Conservation (phyloP, 176 grass and related monocot species). For the Cenchrus purpureus region DNA sequence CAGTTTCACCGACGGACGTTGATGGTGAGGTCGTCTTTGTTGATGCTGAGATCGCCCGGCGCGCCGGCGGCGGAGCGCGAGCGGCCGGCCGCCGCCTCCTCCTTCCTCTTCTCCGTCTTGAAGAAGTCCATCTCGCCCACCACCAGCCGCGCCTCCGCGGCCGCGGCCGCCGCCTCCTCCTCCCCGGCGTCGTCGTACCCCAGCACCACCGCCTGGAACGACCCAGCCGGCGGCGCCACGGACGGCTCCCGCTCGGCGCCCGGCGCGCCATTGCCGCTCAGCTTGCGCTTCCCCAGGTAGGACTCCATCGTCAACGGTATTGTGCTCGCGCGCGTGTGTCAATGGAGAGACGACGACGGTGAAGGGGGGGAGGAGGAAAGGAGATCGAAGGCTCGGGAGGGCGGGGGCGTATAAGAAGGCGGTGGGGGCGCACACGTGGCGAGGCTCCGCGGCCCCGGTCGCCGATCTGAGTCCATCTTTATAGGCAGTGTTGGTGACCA, state of each 20-base stretch:
- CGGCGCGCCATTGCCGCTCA: neutral
- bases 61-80: neutral
- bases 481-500: constrained; percentile 49
- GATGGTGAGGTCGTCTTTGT: constrained; percentile 59
- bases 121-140: constrained; percentile 86
- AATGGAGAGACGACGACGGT: neutral
- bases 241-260: neutral
- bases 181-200: neutral
- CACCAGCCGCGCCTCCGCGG: neutral
- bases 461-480: constrained; percentile 48
- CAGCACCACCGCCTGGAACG: constrained; percentile 1
- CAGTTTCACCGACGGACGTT: constrained; percentile 60
- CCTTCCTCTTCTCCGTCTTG: constrained; percentile 52
- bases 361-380: neutral
- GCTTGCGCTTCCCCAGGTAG: constrained; percentile 39
- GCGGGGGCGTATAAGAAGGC: constrained; percentile 43
- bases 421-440: constrained; percentile 48
- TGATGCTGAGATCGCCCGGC: constrained; percentile 45
- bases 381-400: constrained; percentile 24
- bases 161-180: neutral
- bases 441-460: neutral
- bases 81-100: neutral
- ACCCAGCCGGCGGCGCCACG: no score
- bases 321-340: no score
- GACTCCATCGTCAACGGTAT: neutral